Conservation (phyloP, 352 stramenopile genomes). For the Phytophthora pini region DNA sequence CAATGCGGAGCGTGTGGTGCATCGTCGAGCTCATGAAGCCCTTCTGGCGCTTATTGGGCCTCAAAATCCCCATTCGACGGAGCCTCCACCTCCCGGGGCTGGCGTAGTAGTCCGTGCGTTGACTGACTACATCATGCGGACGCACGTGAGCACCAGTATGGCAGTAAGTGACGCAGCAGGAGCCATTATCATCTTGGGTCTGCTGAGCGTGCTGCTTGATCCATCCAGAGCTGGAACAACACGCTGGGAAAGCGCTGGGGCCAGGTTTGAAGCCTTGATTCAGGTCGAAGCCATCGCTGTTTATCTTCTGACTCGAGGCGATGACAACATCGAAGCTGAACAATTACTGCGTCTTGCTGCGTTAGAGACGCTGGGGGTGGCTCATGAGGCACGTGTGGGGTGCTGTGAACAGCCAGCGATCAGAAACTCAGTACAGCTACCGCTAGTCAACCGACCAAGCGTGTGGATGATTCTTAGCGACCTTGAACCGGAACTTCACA, state of each 20-base stretch:
- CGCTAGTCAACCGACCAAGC: slow-evolving; percentile 24
- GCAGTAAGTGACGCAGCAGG: slow-evolving; percentile 25
- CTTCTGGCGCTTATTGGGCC: slow-evolving; percentile 43
- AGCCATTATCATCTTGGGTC: slow-evolving; percentile 36
- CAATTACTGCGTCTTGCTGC: slow-evolving; percentile 34
- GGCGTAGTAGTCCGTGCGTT: slow-evolving; percentile 53
- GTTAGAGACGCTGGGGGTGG: slow-evolving; percentile 43
- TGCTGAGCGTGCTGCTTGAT: slow-evolving; percentile 48
- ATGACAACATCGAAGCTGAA: slow-evolving; percentile 43
- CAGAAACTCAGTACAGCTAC: slow-evolving; percentile 14
- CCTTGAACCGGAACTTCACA: slow-evolving; percentile 36
- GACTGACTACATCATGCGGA: slow-evolving; percentile 68
- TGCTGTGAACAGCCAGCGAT: slow-evolving; percentile 10
- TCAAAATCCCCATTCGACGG: slow-evolving; percentile 10
- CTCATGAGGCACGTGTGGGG: slow-evolving; percentile 19
- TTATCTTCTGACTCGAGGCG: slow-evolving; percentile 56
- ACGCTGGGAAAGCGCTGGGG: slow-evolving; percentile 46
- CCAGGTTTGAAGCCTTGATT: slow-evolving; percentile 54
- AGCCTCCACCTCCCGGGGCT: slow-evolving; percentile 28
- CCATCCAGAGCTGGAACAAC: slow-evolving; percentile 15
- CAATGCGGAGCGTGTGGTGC: slow-evolving; percentile 49
- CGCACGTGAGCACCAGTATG: slow-evolving; percentile 39
- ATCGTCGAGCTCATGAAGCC: slow-evolving; percentile 42
- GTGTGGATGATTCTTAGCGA: slow-evolving; percentile 34
- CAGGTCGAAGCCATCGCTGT: slow-evolving; percentile 69